phyloP scores from a whole-genome alignment of 2,329 filamentous ascomycete genomes.

The Colletotrichum spaethianum region DNA sequence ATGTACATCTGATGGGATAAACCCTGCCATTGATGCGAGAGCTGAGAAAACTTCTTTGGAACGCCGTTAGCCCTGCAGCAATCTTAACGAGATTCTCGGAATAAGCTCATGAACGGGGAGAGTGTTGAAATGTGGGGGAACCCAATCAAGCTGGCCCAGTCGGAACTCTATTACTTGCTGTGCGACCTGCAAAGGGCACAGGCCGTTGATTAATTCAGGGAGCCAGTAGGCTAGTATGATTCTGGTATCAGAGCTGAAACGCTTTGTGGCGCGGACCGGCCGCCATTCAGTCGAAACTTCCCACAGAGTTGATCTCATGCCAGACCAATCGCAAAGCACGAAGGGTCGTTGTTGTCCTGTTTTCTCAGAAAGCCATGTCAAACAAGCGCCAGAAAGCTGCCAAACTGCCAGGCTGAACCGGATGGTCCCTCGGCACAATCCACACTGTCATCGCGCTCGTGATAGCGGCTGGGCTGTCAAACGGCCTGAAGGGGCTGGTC shows the following conservation, averaged over 20 bases:
- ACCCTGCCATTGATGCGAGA: neutral
- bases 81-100: neutral
- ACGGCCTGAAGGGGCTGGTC: neutral
- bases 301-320: constrained; percentile 20
- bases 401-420: constrained; percentile 3
- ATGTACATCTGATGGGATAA: constrained; percentile 18
- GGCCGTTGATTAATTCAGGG: neutral
- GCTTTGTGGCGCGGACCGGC: constrained; percentile 14
- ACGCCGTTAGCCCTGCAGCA: constrained; percentile 3
- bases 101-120: constrained; percentile 26
- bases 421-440: constrained; percentile 2
- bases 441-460: neutral
- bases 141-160: constrained; percentile 16
- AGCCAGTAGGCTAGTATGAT: neutral
- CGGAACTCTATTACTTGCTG: neutral
- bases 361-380: neutral
- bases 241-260: constrained; percentile 37
- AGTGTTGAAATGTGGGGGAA: neutral
- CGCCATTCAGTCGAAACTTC: constrained; percentile 34
- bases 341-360: neutral
- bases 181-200: neutral
- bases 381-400: constrained; percentile 2
- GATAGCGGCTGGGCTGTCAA: constrained; percentile 15
- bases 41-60: neutral
- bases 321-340: constrained; percentile 28